Conservation (phyloP, 257 asterid genomes). For the Nicotiana undulata region DNA sequence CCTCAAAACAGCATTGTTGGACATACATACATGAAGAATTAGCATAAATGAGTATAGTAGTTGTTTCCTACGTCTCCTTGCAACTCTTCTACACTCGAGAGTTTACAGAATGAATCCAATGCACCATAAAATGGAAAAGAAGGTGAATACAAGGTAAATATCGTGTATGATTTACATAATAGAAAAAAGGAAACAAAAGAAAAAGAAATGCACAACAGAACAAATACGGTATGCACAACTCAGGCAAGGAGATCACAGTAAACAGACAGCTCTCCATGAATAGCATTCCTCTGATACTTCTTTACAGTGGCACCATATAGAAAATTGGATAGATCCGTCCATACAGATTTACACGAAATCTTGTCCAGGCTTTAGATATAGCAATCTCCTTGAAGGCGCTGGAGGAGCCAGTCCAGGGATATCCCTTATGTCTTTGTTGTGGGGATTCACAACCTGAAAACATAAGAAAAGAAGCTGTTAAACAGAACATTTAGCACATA, state of each 20-base stretch:
- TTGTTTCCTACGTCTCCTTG: background rate
- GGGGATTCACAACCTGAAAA: slow-evolving; percentile 71
- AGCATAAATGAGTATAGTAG: background rate
- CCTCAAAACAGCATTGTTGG: background rate
- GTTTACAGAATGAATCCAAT: slow-evolving; percentile 2
- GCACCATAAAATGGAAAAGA: background rate
- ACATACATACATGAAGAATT: background rate
- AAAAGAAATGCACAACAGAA: slow-evolving; percentile 2
- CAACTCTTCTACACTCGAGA: background rate
- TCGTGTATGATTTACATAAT: background rate
- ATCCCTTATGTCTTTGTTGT: slow-evolving; percentile 74
- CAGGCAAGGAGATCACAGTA: background rate
- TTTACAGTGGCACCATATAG: background rate
- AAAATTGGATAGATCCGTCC: slow-evolving; percentile 1
- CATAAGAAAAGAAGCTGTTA: background rate
- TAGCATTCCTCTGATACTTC: slow-evolving; percentile 11
- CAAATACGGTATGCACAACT: slow-evolving; percentile 20
- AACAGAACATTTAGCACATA: background rate
- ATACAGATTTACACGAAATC: slow-evolving; percentile 19
- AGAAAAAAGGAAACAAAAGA: background rate
- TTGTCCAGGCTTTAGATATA: slow-evolving; percentile 36
- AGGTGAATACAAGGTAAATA: background rate
- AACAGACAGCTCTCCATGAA: background rate
- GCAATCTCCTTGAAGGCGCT: slow-evolving; percentile 82
- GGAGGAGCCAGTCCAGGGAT: slow-evolving; percentile 99